These are phyloP conservation scores for Lindgomyces ingoldianus DNA, from an alignment of 495 filamentous ascomycete species.

Conservation along the genomic window DNA sequence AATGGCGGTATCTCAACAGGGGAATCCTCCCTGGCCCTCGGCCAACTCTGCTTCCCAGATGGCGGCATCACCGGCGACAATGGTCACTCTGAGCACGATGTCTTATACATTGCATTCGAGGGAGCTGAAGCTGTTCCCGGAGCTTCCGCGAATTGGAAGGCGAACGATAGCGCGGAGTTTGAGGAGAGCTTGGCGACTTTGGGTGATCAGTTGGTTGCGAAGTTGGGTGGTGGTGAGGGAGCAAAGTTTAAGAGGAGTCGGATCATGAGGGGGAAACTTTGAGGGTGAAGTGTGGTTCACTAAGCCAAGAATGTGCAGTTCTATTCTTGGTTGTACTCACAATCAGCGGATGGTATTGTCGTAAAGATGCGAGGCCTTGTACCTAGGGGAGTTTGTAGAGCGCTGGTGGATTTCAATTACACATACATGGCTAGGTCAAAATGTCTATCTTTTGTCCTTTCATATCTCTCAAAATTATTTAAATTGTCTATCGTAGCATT, in stretches of 20 bases:
- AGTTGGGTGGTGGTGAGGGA: constrained; percentile 1
- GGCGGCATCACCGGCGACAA: constrained; percentile 25
- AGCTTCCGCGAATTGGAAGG: constrained; percentile 16
- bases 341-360: no score
- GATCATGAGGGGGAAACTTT: constrained; percentile 15
- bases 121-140: constrained; percentile 22
- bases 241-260: not conserved
- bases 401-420: no score
- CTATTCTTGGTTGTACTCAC: not conserved
- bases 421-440: no score
- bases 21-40: constrained; percentile 60
- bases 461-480: no score
- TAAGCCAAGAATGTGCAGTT: not conserved
- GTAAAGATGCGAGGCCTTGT: no score
- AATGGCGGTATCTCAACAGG: constrained; percentile 59
- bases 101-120: constrained; percentile 36
- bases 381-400: no score
- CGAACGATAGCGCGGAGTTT: constrained; percentile 13
- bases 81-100: constrained; percentile 28
- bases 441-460: no score
- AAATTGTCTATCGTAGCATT: no score
- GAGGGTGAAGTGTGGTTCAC: not conserved
- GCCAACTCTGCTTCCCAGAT: constrained; percentile 56
- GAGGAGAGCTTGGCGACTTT: constrained; percentile 18
- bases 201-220: constrained; percentile 31